Conservation (phyloP, 768 basidiomycete species). For the Hygrophoropsis aurantiaca region DNA sequence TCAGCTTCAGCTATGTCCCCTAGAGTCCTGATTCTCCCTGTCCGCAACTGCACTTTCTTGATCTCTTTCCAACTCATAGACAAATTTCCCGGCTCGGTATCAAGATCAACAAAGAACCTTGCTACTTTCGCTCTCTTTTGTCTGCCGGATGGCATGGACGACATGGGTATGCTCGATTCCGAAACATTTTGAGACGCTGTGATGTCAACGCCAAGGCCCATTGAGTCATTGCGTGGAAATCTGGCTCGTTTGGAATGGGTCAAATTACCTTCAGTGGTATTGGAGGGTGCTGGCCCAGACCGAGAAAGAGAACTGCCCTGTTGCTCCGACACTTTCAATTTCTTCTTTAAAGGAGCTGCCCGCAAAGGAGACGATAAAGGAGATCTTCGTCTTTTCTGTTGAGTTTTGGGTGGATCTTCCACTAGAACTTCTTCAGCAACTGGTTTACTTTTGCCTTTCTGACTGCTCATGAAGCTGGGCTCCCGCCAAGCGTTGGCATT, state of each 20-base stretch:
- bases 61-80: slow-evolving; percentile 11
- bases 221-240: too few relatives aligned
- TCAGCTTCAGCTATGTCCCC: slow-evolving; percentile 15
- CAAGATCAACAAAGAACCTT: slow-evolving; percentile 18
- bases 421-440: neutral
- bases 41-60: slow-evolving; percentile 17
- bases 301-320: neutral
- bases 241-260: too few relatives aligned
- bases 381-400: slow-evolving; percentile 16
- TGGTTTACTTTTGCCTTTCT: slow-evolving; percentile 11
- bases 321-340: slow-evolving; percentile 4
- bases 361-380: slow-evolving; percentile 6
- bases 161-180: too few relatives aligned
- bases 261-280: too few relatives aligned
- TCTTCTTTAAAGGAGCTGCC: slow-evolving; percentile 13
- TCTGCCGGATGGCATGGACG: too few relatives aligned
- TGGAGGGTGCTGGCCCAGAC: too few relatives aligned
- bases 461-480: slow-evolving; percentile 27
- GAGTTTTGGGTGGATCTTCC: neutral
- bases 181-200: too few relatives aligned
- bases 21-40: slow-evolving; percentile 25
- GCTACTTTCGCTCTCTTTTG: slow-evolving; percentile 6
- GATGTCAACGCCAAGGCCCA: too few relatives aligned
- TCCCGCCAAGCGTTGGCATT: slow-evolving; percentile 29
- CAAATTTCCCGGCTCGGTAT: slow-evolving; percentile 4